phyloP scores from a whole-genome alignment of 371 early-diverging fungal genomes.

The Actinomucor elegans region DNA sequence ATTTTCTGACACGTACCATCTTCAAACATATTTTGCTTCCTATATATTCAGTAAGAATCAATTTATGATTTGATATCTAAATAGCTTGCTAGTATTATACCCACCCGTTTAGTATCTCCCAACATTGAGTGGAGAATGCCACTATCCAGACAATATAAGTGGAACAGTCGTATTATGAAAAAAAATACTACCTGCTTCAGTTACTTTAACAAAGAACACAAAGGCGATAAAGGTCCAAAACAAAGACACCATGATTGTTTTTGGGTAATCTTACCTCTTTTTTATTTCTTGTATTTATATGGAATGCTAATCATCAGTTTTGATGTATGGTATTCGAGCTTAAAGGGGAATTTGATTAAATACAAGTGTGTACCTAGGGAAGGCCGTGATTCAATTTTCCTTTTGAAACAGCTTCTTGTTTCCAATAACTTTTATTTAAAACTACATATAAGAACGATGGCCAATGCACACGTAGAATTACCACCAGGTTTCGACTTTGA shows the following conservation, averaged over 20 bases:
- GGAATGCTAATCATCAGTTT: no score
- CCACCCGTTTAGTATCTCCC: slow-evolving; percentile 27
- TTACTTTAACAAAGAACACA: no score
- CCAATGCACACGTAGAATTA: slow-evolving; percentile 29
- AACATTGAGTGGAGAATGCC: slow-evolving; percentile 27
- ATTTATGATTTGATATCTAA: neutral
- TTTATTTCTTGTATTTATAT: no score
- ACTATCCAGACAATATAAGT: slow-evolving; percentile 2
- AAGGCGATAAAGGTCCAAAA: no score
- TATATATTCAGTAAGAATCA: neutral
- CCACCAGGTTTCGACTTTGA: slow-evolving; percentile 71
- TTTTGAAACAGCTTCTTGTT: neutral
- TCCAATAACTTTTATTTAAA: neutral
- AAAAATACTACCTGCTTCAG: no score
- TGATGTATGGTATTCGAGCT: no score
- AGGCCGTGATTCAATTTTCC: neutral
- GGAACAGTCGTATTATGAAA: neutral
- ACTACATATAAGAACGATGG: slow-evolving; percentile 2
- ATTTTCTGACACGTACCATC: slow-evolving; percentile 34
- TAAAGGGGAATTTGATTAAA: no score
- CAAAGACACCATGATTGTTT: no score
- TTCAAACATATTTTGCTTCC: slow-evolving; percentile 39
- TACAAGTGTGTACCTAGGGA: slow-evolving; percentile 1
- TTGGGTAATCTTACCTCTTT: no score
- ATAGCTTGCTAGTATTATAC: no score